Percentiles rank a stretch among this genome's conserved stretches.
phyloP scores from a whole-genome alignment of 1,139 yeast species.

The Candida sanyaensis region DNA sequence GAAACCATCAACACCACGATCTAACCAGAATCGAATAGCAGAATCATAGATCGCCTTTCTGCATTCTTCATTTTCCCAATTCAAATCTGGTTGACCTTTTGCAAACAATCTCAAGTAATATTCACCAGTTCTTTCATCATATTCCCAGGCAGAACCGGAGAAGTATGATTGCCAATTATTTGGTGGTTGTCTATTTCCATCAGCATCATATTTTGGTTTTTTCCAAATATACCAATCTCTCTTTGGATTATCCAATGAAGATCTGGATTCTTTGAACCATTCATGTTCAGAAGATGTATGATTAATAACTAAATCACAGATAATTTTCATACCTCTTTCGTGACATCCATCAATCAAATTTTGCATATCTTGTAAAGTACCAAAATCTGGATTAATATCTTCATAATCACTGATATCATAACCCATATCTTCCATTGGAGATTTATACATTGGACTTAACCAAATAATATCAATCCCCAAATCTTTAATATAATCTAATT shows the following conservation, averaged over 20 bases:
- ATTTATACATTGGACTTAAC: slow-evolving; percentile 60
- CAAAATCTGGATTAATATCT: slow-evolving; percentile 52
- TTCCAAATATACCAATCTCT: slow-evolving; percentile 67
- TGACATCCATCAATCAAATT: slow-evolving; percentile 49
- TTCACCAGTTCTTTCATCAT: slow-evolving; percentile 52
- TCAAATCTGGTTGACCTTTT: slow-evolving; percentile 55
- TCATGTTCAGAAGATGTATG: slow-evolving; percentile 58
- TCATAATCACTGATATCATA: slow-evolving; percentile 60
- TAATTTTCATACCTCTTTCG: slow-evolving; percentile 49
- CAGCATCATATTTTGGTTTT: slow-evolving; percentile 44
- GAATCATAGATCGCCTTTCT: slow-evolving; percentile 52
- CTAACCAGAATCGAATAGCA: slow-evolving; percentile 55
- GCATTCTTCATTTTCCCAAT: slow-evolving; percentile 57
- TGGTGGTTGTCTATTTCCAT: slow-evolving; percentile 54
- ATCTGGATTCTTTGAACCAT: slow-evolving; percentile 59
- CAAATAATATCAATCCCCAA: slow-evolving; percentile 57
- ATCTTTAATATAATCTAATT: slow-evolving; percentile 52
- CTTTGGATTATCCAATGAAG: slow-evolving; percentile 52
- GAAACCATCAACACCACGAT: slow-evolving; percentile 59
- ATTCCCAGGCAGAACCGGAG: slow-evolving; percentile 59
- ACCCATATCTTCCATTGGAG: slow-evolving; percentile 67
- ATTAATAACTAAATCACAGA: slow-evolving; percentile 59
- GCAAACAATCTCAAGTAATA: slow-evolving; percentile 58
- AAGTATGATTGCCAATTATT: slow-evolving; percentile 58
- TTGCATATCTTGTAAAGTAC: slow-evolving; percentile 55